Percentiles rank a stretch among this genome's conserved stretches.
These are phyloP conservation scores for Scutellaria barbata DNA, from an alignment of 257 asterid genomes.

Conservation along the genomic window DNA sequence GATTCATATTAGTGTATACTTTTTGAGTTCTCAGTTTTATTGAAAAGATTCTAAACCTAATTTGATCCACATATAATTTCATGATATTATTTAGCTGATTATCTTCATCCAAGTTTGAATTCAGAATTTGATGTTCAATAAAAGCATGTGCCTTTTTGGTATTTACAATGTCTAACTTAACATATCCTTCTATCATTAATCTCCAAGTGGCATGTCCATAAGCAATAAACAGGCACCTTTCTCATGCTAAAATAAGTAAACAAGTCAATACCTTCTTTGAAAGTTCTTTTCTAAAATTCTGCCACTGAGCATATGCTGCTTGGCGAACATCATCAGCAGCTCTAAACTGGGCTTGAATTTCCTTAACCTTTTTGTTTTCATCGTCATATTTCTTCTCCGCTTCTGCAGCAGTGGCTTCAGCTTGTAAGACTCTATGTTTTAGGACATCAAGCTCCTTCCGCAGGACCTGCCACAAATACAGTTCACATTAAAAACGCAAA, in stretches of 20 bases:
- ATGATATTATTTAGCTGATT: not conserved
- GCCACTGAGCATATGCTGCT: conserved; percentile 70
- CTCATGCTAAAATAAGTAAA: conserved; percentile 19
- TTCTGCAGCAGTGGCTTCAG: conserved; percentile 63
- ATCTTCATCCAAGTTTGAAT: conserved; percentile 1
- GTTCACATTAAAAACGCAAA: conserved; percentile 25
- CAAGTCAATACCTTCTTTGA: conserved; percentile 63
- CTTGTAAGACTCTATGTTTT: conserved; percentile 59
- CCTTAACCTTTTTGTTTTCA: conserved; percentile 67
- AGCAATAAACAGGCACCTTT: conserved; percentile 20
- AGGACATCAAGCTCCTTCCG: conserved; percentile 82
- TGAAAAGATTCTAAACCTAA: not conserved
- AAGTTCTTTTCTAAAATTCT: conserved; percentile 61
- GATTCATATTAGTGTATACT: conserved; percentile 2
- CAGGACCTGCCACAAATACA: conserved; percentile 54
- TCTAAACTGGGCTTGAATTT: conserved; percentile 65
- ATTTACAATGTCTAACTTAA: not conserved
- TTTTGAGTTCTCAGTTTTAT: not conserved
- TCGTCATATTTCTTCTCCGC: conserved; percentile 66
- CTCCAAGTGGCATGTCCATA: conserved; percentile 14
- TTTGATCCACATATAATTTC: not conserved
- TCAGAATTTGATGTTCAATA: not conserved
- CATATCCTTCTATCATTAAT: conserved; percentile 6
- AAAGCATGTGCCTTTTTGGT: conserved; percentile 1
- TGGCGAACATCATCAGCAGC: conserved; percentile 92